These are phyloP conservation scores for Dactylellina drechsleri DNA, from an alignment of 2,329 filamentous ascomycete genomes.

Conservation along the genomic window DNA sequence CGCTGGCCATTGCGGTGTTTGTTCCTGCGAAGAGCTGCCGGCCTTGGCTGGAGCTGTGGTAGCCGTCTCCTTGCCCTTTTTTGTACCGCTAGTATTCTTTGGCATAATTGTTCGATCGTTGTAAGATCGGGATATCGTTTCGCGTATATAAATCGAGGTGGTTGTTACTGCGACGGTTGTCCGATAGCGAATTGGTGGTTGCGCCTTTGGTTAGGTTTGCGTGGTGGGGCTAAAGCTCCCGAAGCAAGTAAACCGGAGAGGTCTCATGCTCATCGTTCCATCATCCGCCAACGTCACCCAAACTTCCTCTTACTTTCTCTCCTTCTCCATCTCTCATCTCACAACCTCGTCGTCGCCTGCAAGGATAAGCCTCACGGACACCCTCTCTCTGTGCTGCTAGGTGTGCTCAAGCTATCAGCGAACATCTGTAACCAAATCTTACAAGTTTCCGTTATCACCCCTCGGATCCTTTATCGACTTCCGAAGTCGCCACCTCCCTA, in stretches of 20 bases:
- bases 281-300: slow-evolving; percentile 54
- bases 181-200: slow-evolving; percentile 2
- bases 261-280: slow-evolving; percentile 52
- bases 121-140: neutral
- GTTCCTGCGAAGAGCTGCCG: slow-evolving; percentile 51
- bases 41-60: slow-evolving; percentile 15
- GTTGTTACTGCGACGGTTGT: neutral
- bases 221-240: too few relatives aligned
- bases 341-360: neutral
- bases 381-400: neutral
- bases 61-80: slow-evolving; percentile 36
- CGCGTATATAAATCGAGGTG: neutral
- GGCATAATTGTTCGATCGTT: slow-evolving; percentile 14
- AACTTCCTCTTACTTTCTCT: slow-evolving; percentile 23
- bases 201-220: slow-evolving; percentile 13
- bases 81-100: slow-evolving; percentile 22
- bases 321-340: slow-evolving; percentile 5
- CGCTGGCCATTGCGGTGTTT: slow-evolving; percentile 73
- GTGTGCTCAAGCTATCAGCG: slow-evolving; percentile 1
- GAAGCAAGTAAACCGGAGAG: neutral
- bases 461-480: slow-evolving; percentile 11
- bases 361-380: neutral
- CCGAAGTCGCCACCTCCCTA: neutral
- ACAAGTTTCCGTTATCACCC: slow-evolving; percentile 1
- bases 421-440: slow-evolving; percentile 1